These are phyloP conservation scores for Mediolabrus comicus DNA, from an alignment of 108 stramenopile genomes.

Conservation along the genomic window DNA sequence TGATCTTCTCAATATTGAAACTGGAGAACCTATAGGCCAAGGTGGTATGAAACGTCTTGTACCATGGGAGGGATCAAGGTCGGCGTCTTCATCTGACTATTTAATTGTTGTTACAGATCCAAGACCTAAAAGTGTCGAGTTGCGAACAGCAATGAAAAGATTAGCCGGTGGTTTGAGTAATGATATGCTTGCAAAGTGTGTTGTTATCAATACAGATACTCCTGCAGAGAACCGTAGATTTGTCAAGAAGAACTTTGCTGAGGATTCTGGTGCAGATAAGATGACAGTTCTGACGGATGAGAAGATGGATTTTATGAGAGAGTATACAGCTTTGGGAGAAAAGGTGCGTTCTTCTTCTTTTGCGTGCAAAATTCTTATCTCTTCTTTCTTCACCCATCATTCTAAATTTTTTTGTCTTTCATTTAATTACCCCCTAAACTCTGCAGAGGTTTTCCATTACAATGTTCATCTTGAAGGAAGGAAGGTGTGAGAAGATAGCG, in stretches of 20 bases:
- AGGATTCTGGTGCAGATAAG: conserved; percentile 7
- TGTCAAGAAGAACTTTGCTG: conserved; percentile 63
- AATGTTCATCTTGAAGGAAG: conserved; percentile 66
- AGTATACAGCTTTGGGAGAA: conserved; percentile 76
- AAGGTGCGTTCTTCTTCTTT: conserved; percentile 29
- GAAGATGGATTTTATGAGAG: conserved; percentile 70
- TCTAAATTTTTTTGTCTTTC: neutral
- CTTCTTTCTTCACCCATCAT: neutral
- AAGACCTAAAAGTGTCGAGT: conserved; percentile 61
- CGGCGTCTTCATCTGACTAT: conserved; percentile 38
- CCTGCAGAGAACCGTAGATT: conserved; percentile 76
- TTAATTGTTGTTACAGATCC: conserved; percentile 74
- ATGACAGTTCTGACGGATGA: conserved; percentile 59
- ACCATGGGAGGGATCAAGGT: conserved; percentile 49
- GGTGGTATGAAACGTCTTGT: conserved; percentile 47
- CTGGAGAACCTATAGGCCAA: conserved; percentile 58
- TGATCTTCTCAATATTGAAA: conserved; percentile 49
- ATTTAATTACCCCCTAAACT: neutral
- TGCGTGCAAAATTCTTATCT: neutral
- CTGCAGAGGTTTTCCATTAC: conserved; percentile 67
- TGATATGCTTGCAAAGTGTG: conserved; percentile 47
- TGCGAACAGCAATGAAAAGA: conserved; percentile 52
- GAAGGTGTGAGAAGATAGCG: conserved; percentile 62
- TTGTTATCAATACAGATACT: conserved; percentile 78
- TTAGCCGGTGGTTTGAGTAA: conserved; percentile 36